phyloP scores from a whole-genome alignment of 345 rosid species.

The Citropsis articulata region DNA sequence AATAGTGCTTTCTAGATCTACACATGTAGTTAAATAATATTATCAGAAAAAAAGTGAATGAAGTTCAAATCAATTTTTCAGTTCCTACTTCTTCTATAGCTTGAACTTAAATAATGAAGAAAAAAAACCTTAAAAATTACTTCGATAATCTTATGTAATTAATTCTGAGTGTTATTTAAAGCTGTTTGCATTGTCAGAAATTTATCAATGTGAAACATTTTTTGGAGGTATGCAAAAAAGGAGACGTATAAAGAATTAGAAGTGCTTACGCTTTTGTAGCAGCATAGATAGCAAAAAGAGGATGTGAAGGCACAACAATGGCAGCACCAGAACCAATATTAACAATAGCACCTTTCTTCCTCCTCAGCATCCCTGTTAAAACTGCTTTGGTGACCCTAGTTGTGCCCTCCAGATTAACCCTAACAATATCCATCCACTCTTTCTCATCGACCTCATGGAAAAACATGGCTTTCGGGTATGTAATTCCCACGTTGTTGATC shows the following conservation, averaged over 20 bases:
- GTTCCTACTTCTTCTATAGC: too few relatives aligned
- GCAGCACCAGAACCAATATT: conserved; percentile 85
- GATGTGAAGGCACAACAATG: conserved; percentile 88
- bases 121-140: too few relatives aligned
- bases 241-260: neutral
- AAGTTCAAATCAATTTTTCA: too few relatives aligned
- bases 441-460: conserved; percentile 80
- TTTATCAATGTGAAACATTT: too few relatives aligned
- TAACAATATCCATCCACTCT: conserved; percentile 58
- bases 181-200: too few relatives aligned
- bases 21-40: too few relatives aligned
- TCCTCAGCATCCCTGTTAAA: conserved; percentile 53
- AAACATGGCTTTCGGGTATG: conserved; percentile 70
- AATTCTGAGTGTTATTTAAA: too few relatives aligned
- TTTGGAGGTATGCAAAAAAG: too few relatives aligned
- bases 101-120: too few relatives aligned
- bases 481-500: conserved; percentile 82
- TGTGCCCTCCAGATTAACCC: conserved; percentile 64
- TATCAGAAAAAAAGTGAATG: too few relatives aligned
- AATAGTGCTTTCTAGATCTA: too few relatives aligned
- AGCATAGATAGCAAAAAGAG: conserved; percentile 80
- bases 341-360: conserved; percentile 76
- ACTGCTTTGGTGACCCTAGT: conserved; percentile 60
- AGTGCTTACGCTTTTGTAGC: conserved; percentile 90
- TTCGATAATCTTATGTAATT: too few relatives aligned